Base-by-base conservation (phyloP, 495 filamentous ascomycete species). In the Aspergillus hancockii region DNA sequence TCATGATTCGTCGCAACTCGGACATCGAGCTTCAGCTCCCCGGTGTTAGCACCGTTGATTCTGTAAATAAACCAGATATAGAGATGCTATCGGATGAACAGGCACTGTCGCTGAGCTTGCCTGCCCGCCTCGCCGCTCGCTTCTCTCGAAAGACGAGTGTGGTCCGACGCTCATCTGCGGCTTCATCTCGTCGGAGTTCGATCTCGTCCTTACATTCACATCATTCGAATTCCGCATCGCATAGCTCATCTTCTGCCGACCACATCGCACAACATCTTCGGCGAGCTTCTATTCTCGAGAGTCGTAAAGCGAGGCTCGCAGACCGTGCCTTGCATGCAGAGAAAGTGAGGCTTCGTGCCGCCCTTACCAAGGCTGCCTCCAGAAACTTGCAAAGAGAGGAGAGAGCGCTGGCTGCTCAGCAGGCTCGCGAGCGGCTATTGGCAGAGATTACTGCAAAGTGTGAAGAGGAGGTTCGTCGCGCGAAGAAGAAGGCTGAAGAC, bases 311-410 rank as follows among this genome's bases (percentile, higher is more conserved):
- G 8, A 86, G 93, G 49, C 83, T 98, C 25, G 94, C 95, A 54
- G 94, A 96, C 70, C 85, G 93, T 45, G 95, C 93, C 12, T 90
- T 91, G 45, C 92, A 98, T 76, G 94, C 92, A 49, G 94, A 98
- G 71, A 93, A 96, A 76, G 94, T 98, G n/a, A 90, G 94, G 57
- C 77, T 94, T 54, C 88, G 89, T 55, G 94, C 90, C 46, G 91
- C 91, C n/a, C 72, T 91, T 54, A 89, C 88, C 31, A 96, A 92
- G 79, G 89, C 89, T 38, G 84, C 86, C 14, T 86, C 85, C 18
- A 82, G 84, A 40, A 85, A 87, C 68, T 45, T 79, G 14, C 75
- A 79, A 23, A 84, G 85, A 61, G 91, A 97, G 72, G 91, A 94
- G 75, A 77, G 89, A 63, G 92, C 91, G 1, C 68, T 96, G 58